Percentiles rank a stretch among this genome's conserved stretches.
Conservation (phyloP, 148 eudicot species). For the Rhododendron vialii region DNA sequence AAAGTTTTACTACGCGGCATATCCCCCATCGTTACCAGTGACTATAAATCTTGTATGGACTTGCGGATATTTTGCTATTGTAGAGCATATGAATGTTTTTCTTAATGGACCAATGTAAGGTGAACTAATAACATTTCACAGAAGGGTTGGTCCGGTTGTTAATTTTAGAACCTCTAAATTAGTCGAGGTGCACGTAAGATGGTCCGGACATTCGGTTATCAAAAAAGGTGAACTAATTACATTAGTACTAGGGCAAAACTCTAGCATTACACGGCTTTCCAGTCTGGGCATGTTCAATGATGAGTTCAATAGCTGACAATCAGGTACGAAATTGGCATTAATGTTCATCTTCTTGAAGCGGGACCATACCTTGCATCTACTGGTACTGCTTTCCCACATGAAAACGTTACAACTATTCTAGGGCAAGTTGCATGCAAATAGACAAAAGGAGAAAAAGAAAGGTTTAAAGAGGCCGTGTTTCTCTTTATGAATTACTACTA, state of each 20-base stretch:
- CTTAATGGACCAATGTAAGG: not conserved
- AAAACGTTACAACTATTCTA: not conserved
- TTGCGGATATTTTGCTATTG: not conserved
- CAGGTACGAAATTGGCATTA: not conserved
- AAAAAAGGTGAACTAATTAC: not conserved
- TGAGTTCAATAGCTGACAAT: not conserved
- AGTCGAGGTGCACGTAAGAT: too few relatives aligned
- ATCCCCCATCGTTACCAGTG: not conserved
- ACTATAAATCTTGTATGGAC: not conserved
- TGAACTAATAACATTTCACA: not conserved
- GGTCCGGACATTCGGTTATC: too few relatives aligned
- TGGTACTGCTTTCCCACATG: not conserved
- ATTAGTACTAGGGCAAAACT: not conserved
- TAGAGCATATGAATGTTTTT: not conserved
- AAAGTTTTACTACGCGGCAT: not conserved
- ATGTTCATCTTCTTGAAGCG: not conserved
- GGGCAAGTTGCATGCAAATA: not conserved
- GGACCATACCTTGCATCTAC: not conserved
- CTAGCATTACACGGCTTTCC: not conserved
- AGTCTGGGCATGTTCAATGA: not conserved
- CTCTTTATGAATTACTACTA: not conserved
- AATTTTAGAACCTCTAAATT: too few relatives aligned
- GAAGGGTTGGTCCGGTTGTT: not conserved
- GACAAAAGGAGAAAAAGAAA: not conserved
- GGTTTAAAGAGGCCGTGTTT: not conserved